Base-by-base conservation (phyloP, 164 flowering plant species). In the Hamamelis virginiana region DNA sequence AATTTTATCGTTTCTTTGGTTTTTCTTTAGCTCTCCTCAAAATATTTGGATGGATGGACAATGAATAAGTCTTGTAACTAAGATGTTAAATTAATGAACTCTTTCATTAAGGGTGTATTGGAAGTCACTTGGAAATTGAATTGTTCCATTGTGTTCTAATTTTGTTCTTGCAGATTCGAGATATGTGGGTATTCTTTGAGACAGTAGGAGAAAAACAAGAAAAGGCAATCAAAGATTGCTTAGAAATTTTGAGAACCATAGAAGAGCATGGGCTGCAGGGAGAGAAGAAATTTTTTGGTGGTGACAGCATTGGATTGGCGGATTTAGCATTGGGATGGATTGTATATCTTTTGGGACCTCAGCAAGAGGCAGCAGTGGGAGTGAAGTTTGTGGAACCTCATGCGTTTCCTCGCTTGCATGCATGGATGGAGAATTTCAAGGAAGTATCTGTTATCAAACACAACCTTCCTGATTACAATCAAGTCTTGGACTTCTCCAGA, bases 251-350 rank as follows among this genome's bases (percentile, higher is more conserved):
- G 44, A 47, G 26, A 19, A 59, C 53, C 2, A 14, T 76, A 0
- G 79, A 76, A 58, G 69, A 72, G 21, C 41, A 76, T 15, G 62
- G 27, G 5, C 56, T 71, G n/a, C n/a, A n/a, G 0, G 75, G 65
- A 21, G 47, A 65, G 9, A 75, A 62, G 27, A 57, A 71, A 14
- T 71, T 66, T 18, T 69, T 75, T n/a, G 78, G 71, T 3, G 78
- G 78, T 22, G 72, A 71, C 11, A 26, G 47, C 1, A 67, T 75
- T 8, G 57, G 64, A 12, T 59, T 75, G 14, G 64, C 71, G 44
- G 78, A 71, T 68, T 52, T 75, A 0, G 75, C 69, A 1, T 71
- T 61, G 25, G 78, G 78, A 25, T 21, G 16, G 27, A 13, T 75
- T 25, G 71, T 65, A 22, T 22, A 63, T 9, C 58, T 66, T 66